Base-by-base conservation (phyloP, 768 basidiomycete genomes). In the Omphalotus guepiniiformis region DNA sequence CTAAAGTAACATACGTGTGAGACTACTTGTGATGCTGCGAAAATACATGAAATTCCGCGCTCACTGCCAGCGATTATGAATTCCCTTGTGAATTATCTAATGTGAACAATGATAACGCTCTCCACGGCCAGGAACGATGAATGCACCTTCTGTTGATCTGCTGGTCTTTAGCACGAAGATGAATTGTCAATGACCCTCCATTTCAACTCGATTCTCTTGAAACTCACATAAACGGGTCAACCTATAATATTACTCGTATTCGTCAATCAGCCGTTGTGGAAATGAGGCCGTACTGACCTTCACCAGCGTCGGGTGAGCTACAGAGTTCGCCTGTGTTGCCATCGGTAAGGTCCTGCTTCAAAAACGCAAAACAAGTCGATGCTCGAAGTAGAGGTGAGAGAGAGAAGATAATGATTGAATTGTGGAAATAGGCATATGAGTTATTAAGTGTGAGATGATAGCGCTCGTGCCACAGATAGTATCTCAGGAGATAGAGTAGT, bases 181-280 rank as follows among this genome's bases (percentile, higher is more conserved):
- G 27, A 16, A 15, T n/a, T 37, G 25, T 23, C 9, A 13, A 39
- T 36, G 13, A 39, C 29, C 16, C 25, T 50, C 25, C 12, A 26
- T 13, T 13, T 12, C 22, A 43, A 9, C 12, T n/a, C 6, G 23
- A 21, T 9, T 0, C 41, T 27, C 3, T 15, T 21, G 34, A 3
- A 26, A 55, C 80, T 69, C 55, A 85, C 82, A 79, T 56, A 58
- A 85, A 85, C 1, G 85, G 85, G 58, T 88, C 83, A 42, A 85
- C 74, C 83, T 85, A 46, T 30, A n/a, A 29, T 26, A 11, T 36
- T 7, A 23, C 34, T 39, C 13, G 46, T 23, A 40, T 27, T 42
- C 1, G 35, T 29, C 16, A 28, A 27, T n/a, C 13, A 28, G 36
- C 13, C 15, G n/a, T 5, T 27, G 23, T 18, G 42, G 4, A 18